Evolutionary conservation across 2,329 filamentous ascomycete genomes (phyloP).

Genomic region (Podosphaera fusca): DNA sequence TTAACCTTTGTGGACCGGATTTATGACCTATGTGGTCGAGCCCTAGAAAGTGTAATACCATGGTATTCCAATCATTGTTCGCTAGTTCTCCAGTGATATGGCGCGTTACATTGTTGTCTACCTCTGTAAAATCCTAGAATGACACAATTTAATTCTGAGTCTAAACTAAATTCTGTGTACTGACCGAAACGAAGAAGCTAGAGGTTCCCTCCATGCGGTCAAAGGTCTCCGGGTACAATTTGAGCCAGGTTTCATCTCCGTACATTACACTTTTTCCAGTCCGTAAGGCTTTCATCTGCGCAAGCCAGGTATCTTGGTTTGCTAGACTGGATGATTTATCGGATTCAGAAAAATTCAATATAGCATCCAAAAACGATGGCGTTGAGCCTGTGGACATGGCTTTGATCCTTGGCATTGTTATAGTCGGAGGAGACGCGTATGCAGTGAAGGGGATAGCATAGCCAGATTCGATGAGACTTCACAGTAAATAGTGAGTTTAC

Average conservation of each 20-base stretch:
- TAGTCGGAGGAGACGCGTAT: conserved; percentile 85
- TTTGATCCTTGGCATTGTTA: conserved; percentile 95
- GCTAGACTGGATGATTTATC: conserved; percentile 77
- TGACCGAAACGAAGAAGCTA: conserved; percentile 91
- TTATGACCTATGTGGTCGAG: conserved; percentile 97
- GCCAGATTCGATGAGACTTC: conserved; percentile 31
- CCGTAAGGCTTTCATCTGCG: conserved; percentile 59
- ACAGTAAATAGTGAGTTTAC: conserved; percentile 1
- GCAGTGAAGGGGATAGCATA: conserved; percentile 82
- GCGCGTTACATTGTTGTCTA: conserved; percentile 90
- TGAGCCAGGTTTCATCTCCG: conserved; percentile 95
- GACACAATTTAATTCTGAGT: conserved; percentile 12
- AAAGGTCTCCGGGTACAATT: conserved; percentile 80
- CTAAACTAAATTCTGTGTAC: conserved; percentile 18
- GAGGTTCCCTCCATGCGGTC: conserved; percentile 74
- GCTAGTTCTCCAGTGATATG: conserved; percentile 58
- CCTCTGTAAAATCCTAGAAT: conserved; percentile 76
- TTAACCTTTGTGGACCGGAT: conserved; percentile 58
- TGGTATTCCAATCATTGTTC: conserved; percentile 66
- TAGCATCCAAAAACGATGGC: conserved; percentile 92
- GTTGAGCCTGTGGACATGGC: conserved; percentile 93
- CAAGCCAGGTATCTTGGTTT: conserved; percentile 84
- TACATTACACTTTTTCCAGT: conserved; percentile 73
- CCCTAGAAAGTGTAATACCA: conserved; percentile 89
- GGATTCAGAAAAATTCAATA: conserved; percentile 86